phyloP scores from a whole-genome alignment of 805 yeast genomes.

The Metschnikowia picachoensis region DNA sequence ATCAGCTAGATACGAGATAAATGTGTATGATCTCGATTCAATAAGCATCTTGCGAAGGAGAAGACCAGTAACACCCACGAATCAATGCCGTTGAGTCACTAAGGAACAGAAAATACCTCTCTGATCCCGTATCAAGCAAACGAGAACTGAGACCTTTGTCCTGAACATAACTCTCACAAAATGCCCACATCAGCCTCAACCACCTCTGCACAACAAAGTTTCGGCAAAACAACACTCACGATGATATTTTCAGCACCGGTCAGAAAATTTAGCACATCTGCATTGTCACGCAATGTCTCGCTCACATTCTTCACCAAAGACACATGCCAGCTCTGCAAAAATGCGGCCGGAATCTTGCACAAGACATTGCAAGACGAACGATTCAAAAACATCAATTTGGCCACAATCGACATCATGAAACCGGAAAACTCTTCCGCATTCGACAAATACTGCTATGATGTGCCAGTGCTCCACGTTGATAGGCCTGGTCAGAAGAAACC shows the following conservation, averaged over 20 bases:
- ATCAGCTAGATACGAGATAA: no score
- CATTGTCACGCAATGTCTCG: conserved; percentile 7
- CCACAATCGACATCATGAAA: conserved; percentile 53
- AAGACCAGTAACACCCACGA: no score
- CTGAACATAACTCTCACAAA: no score
- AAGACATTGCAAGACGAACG: conserved; percentile 35
- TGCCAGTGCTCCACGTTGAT: conserved; percentile 72
- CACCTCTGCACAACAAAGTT: no score
- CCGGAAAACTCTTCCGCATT: conserved; percentile 62
- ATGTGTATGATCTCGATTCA: no score
- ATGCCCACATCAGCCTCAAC: no score
- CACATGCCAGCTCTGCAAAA: conserved; percentile 65
- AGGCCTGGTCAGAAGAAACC: conserved; percentile 43
- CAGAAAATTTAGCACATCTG: neutral
- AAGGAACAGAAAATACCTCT: no score
- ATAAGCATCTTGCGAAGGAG: no score
- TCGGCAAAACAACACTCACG: no score
- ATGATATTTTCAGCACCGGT: neutral
- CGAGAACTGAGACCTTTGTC: no score
- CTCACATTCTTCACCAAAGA: conserved; percentile 66
- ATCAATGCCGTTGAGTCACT: no score
- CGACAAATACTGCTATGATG: conserved; percentile 71
- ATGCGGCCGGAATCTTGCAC: conserved; percentile 51
- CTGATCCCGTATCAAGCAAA: no score
- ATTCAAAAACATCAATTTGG: conserved; percentile 29